Percentiles rank a stretch among this genome's conserved stretches.
Conservation (phyloP, 768 basidiomycete genomes). For the Hemileccinum rubropunctum region DNA sequence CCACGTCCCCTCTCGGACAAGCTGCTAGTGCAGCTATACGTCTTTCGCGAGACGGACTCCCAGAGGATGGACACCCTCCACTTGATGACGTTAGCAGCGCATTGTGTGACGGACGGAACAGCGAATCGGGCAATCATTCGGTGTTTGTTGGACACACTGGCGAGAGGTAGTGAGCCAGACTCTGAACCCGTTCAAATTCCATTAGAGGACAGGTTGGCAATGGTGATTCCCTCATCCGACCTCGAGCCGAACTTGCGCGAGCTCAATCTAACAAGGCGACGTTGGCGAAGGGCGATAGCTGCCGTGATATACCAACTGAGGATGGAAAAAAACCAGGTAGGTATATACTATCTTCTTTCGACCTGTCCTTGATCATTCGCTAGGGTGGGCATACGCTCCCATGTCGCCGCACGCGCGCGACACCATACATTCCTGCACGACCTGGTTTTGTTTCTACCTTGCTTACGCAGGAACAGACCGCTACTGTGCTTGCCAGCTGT, state of each 20-base stretch:
- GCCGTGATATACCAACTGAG: constrained; percentile 35
- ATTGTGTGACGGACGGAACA: constrained; percentile 51
- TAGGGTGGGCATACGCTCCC: constrained; percentile 62
- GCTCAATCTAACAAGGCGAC: constrained; percentile 34
- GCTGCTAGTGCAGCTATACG: constrained; percentile 40
- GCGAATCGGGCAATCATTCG: constrained; percentile 41
- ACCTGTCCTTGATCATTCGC: neutral
- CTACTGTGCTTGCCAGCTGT: constrained; percentile 36
- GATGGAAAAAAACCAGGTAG: constrained; percentile 36
- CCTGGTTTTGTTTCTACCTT: constrained; percentile 23
- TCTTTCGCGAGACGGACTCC: constrained; percentile 34
- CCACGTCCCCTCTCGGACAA: constrained; percentile 39
- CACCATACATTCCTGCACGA: constrained; percentile 36
- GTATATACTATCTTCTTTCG: neutral
- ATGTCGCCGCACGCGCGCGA: constrained; percentile 35
- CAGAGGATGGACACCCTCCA: constrained; percentile 38
- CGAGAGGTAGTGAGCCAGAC: neutral
- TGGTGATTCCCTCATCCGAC: constrained; percentile 33
- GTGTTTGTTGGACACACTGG: constrained; percentile 45
- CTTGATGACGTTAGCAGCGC: constrained; percentile 43
- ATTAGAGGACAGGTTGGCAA: too few species aligned
- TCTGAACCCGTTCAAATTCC: constrained; percentile 12
- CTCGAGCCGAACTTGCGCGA: constrained; percentile 32
- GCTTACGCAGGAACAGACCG: constrained; percentile 32
- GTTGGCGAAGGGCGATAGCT: constrained; percentile 48